A percentile compares a stretch with the other conserved stretches of the same genome.
Conservation (phyloP, 2,329 filamentous ascomycete species). For the Trichoderma atroviride region DNA sequence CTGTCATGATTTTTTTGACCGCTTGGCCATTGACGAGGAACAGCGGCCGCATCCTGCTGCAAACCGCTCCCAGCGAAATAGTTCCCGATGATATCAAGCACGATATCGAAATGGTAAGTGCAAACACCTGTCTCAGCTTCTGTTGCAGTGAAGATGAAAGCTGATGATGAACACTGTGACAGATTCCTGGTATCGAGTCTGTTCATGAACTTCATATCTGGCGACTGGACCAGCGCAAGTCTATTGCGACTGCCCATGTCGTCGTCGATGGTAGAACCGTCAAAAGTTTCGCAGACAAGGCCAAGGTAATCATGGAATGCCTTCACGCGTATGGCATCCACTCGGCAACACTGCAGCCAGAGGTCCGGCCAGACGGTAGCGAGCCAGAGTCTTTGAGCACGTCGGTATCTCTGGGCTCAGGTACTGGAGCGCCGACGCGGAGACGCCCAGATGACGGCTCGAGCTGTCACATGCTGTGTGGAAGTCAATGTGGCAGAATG, state of each 20-base stretch:
- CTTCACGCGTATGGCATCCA: constrained; percentile 75
- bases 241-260: constrained; percentile 70
- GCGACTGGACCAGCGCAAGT: constrained; percentile 70
- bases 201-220: constrained; percentile 76
- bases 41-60: constrained; percentile 67
- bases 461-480: constrained; percentile 55
- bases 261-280: constrained; percentile 62
- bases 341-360: constrained; percentile 71
- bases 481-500: constrained; percentile 53
- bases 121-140: neutral
- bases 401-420: constrained; percentile 26
- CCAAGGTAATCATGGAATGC: constrained; percentile 66
- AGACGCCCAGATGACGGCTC: constrained; percentile 32
- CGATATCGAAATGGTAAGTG: constrained; percentile 64
- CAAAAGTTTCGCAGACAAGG: constrained; percentile 60
- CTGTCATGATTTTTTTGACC: constrained; percentile 70
- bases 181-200: constrained; percentile 67
- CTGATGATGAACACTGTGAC: neutral
- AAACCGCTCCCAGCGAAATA: constrained; percentile 65
- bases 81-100: constrained; percentile 65
- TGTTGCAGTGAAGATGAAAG: neutral
- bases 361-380: constrained; percentile 41
- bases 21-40: constrained; percentile 64
- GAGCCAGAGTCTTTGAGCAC: constrained; percentile 18
- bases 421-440: constrained; percentile 27